Evolutionary conservation across 2,329 filamentous ascomycete genomes (phyloP), one percentile per base, ranked within the genome.

Genomic region (Xylaria sp.): DNA sequence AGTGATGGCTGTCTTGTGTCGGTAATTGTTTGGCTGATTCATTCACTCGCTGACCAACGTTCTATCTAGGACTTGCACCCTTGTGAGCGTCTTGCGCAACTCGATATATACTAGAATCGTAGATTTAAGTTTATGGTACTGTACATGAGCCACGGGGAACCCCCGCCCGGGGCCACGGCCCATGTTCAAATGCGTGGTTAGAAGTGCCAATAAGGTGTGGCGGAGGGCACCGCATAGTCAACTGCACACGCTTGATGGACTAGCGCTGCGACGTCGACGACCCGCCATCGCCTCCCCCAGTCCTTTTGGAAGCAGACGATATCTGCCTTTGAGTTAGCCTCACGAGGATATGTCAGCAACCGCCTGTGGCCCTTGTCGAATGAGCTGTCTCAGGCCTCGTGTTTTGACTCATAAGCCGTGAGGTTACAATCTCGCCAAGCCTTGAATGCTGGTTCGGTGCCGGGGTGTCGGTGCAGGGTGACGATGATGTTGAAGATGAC

Each of bases 401-500:
- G 11, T 37, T 46, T 41, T 56, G 46, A 51, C 51, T 62, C 51
- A 44, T 59, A 21, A 31, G 15, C 49, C 29, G 19, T 17, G 37
- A 58, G 35, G 33, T 51, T 57, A 43, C 51, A 38, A 48, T 38
- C 25, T 46, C 46, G 54, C 54, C 40, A 49, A 53, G 53, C 49
- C 41, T 27, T 44, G 17, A 13, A 7, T 49, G 17, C 29, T 35
- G 21, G 51, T 48, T 25, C 33, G 47, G n/a, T 43, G 33, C 49
- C n/a, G 15, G 58, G 51, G 44, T 51, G 25, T 48, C 13, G 48
- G 52, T 21, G 31, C 43, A 41, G 46, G 27, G 47, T 44, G 54
- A 62, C 55, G 51, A 47, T 46, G 59, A 59, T 57, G 51, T 33
- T 53, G 56, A 54, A 56, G 35, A 52, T 48, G 17, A 64, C 51